Evolutionary conservation across 495 filamentous ascomycete genomes (phyloP), one percentile per base, ranked within the genome.

Genomic region (Staphylotrichum tortipilum): DNA sequence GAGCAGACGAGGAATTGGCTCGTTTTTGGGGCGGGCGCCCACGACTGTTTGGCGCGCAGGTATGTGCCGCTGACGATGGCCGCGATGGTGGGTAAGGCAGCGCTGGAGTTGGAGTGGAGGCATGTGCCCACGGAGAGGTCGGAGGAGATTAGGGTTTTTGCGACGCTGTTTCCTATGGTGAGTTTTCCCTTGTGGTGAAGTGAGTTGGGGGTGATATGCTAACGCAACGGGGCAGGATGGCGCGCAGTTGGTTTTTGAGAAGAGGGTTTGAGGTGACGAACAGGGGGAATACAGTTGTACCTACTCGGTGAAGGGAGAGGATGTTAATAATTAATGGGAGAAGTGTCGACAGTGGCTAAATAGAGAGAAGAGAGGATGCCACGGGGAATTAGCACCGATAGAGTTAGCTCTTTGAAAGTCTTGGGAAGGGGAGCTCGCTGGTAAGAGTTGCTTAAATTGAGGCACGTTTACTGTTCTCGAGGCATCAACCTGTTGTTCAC

Each of bases 141-240:
- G 0, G 92, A 98, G 70, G 82, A 94, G 64, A 97, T 97, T 67
- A 89, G 94, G 75, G 91, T 97, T 44, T 98, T 98, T 71, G 92
- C 92, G 11, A 95, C 88, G 15, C 89, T 96, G 50, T 98, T 98
- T 77, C 92, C 92, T 42, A 83, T 85, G 83, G 89, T 42, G 23
- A 42, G 39, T 28, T 7, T 9, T n/a, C n/a, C n/a, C n/a, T n/a
- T n/a, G n/a, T 18, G 7, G 7, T 26, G 8, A 1, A 36, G 7
- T 18, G 39, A 6, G 23, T n/a, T 28, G 22, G 4, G 23, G 6
- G 14, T 28, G 10, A 5, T 28, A 2, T 28, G 23, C 24, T 26
- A 18, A 26, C n/a, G 23, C 11, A 28, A 28, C 10, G 15, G 6
- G 21, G 23, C n/a, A 42, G 39, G 39, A 42, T 28, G 39, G 39